Conservation (phyloP, 371 early-diverging fungal genomes). For the Mortierella sp. region DNA sequence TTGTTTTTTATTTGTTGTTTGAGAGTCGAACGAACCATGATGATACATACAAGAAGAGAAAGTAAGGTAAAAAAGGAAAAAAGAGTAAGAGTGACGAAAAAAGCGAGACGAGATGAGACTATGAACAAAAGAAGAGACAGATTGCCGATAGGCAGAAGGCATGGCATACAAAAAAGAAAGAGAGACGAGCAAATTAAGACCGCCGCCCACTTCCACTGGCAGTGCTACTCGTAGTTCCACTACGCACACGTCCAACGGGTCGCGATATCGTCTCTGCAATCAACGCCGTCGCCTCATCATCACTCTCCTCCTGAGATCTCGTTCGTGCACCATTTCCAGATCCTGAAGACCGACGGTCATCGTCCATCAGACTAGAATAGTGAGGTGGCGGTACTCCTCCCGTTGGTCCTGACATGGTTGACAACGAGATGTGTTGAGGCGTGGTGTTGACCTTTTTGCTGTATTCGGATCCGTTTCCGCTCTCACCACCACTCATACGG, state of each 20-base stretch:
- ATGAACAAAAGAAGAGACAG: neutral
- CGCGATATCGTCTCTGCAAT: constrained; percentile 17
- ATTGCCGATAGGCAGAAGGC: neutral
- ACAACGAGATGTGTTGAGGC: constrained; percentile 3
- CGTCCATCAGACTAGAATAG: constrained; percentile 9
- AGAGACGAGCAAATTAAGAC: neutral
- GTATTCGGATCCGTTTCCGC: constrained; percentile 1
- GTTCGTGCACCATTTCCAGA: neutral
- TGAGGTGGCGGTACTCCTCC: constrained; percentile 10
- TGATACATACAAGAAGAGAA: constrained; percentile 1
- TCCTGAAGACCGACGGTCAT: neutral
- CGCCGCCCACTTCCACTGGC: constrained; percentile 6
- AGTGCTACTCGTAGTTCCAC: constrained; percentile 11
- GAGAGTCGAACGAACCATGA: neutral
- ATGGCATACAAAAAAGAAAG: neutral
- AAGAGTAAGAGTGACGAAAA: neutral
- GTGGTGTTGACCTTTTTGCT: constrained; percentile 5
- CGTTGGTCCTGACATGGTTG: constrained; percentile 7
- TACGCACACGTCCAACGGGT: constrained; percentile 17
- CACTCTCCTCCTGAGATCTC: constrained; percentile 9
- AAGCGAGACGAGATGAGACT: neutral
- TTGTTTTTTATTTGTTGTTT: neutral
- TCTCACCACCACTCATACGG: neutral
- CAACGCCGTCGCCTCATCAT: constrained; percentile 21
- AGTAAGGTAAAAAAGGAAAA: neutral